Evolutionary conservation across 805 yeast genomes (phyloP).

Genomic region (Saccharomyces kudriavzevii): DNA sequence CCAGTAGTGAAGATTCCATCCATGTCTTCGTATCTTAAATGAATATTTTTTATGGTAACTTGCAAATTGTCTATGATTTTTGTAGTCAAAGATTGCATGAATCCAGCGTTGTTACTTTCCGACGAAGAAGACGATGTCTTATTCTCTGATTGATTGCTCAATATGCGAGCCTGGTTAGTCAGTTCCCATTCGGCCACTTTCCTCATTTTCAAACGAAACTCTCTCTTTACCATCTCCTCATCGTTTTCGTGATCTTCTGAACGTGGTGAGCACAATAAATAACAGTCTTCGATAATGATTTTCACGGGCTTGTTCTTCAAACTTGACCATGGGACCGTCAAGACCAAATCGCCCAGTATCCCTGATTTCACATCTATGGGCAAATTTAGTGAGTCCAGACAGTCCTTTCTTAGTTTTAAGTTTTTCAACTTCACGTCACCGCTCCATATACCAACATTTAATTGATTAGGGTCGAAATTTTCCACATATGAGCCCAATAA

Average conservation of each 20-base stretch:
- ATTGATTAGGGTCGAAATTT: conserved; percentile 89
- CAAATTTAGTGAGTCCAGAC: conserved; percentile 74
- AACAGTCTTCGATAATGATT: conserved; percentile 78
- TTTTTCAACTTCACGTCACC: conserved; percentile 88
- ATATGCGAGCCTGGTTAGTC: conserved; percentile 38
- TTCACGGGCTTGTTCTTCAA: conserved; percentile 88
- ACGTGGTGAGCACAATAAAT: conserved; percentile 71
- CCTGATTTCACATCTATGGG: conserved; percentile 89
- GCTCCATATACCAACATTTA: conserved; percentile 94
- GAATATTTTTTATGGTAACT: conserved; percentile 83
- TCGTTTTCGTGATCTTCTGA: conserved; percentile 39
- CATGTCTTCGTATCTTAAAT: conserved; percentile 82
- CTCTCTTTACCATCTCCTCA: conserved; percentile 49
- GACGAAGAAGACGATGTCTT: conserved; percentile 31
- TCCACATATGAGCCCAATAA: conserved; percentile 58
- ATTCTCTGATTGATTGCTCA: conserved; percentile 3
- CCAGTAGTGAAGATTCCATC: conserved; percentile 54
- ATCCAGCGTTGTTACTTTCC: conserved; percentile 57
- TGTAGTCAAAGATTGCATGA: conserved; percentile 78
- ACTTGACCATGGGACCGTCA: conserved; percentile 96
- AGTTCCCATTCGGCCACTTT: conserved; percentile 58
- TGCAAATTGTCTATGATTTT: conserved; percentile 91
- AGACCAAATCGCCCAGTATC: conserved; percentile 75
- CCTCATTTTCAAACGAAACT: conserved; percentile 58
- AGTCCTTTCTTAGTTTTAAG: conserved; percentile 74